Evolutionary conservation across 2,329 filamentous ascomycete species (phyloP), one percentile per base, ranked within the genome.

Genomic region (Orbilia ellipsospora): DNA sequence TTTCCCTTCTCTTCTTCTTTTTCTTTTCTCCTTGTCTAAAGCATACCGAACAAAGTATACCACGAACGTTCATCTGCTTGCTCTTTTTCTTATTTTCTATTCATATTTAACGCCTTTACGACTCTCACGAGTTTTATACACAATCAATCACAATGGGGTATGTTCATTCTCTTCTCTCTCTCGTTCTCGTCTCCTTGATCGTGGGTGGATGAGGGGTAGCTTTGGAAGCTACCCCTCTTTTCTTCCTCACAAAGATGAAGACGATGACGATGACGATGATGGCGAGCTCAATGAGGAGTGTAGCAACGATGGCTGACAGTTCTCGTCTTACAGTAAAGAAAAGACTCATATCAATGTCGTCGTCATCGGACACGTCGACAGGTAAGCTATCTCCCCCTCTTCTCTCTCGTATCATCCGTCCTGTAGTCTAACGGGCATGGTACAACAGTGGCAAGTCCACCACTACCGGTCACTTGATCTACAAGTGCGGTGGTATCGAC

Each of bases 401-500:
- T 31, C 31, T 36, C 31, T 6, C 31, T 36, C 31, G 3, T 6
- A 7, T 10, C 31, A 36, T 36, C 31, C 31, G 10, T 36, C 10
- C 31, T 7, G 10, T 36, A 10, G 2, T 64, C 28, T 56, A 15
- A 56, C 52, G 23, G 12, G 23, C 10, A 7, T 56, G 52, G 6
- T 18, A 48, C 16, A 7, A 48, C 56, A 96, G 93, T 86, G 94
- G 94, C 88, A 97, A 97, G 91, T 97, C 94, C 82, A 97, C 94
- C 85, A 97, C 94, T 86, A 92, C 90, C 82, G 89, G 90, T 86
- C 90, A 94, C 89, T 90, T 99, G 90, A 98, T 99, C 92, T 98
- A 98, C 93, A 94, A 99, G 92, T 98, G 95, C 89, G 95, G 95
- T 91, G 95, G 95, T 93, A 99, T 98, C 84, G 95, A 99, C 92